Base-by-base conservation (phyloP, 306 rosid species). In the Senna siamea region DNA sequence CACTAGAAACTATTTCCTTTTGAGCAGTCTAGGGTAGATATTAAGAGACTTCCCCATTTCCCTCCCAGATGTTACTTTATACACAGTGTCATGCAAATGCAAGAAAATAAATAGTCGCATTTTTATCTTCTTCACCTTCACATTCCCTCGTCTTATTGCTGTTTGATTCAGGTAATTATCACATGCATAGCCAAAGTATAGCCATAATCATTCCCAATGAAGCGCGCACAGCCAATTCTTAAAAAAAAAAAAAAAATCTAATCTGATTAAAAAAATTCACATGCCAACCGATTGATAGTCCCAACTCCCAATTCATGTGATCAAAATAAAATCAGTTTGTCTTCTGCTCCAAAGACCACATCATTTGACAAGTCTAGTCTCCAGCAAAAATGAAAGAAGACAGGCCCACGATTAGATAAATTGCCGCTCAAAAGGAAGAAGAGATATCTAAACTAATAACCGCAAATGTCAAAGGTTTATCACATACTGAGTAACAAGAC, bases 161-260 rank as follows among this genome's bases (percentile, higher is more conserved):
- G 20, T 48, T 35, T 35, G 34, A 34, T 40, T 30, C 22, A 51
- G 0, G 19, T 6, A 32, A 53, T 19, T 18, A 17, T 9, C 37
- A 13, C 48, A 55, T 82, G 80, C 77, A 82, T 69, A 55, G 23
- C 51, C 32, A 54, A n/a, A 72, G n/a, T n/a, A 20, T 26, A 56
- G 68, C 20, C 44, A 40, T 55, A 26, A 63, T n/a, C 38, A 66
- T 53, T 53, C 23, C 32, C 28, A 78, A n/a, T 18, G 13, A 57
- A 38, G 11, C 7, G 6, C 40, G 35, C 19, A 47, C 18, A 34
- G 28, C 34, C n/a, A 69, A 43, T 37, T 35, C 43, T n/a, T n/a
- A n/a, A n/a, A n/a, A n/a, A n/a, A n/a, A n/a, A n/a, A n/a, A n/a
- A n/a, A n/a, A n/a, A n/a, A n/a, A n/a, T 19, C 20, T 2, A 68